phyloP scores from a whole-genome alignment of 139 green algal genomes.

The Tetraselmis chui region DNA sequence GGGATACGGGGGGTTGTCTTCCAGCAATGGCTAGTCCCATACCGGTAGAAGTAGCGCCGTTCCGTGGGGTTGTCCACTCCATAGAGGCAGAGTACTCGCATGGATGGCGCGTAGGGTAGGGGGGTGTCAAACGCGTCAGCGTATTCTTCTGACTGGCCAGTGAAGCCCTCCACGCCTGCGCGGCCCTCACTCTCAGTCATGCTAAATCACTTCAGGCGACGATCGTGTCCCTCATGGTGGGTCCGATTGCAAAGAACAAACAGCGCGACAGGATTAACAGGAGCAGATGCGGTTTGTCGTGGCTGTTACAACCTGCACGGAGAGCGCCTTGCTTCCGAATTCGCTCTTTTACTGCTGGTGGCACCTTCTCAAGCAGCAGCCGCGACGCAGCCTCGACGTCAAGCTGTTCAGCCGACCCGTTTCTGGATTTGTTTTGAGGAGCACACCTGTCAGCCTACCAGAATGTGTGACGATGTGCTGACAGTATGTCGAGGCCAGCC shows the following conservation, averaged over 20 bases:
- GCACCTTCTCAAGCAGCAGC: not conserved
- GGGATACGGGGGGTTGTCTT: too few relatives aligned
- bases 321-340: not conserved
- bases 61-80: not conserved
- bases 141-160: not conserved
- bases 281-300: too few relatives aligned
- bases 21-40: too few relatives aligned
- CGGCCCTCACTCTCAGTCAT: too few relatives aligned
- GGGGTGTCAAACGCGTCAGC: not conserved
- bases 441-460: too few relatives aligned
- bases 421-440: too few relatives aligned
- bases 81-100: not conserved
- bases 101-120: not conserved
- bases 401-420: not conserved
- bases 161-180: not conserved
- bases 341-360: not conserved
- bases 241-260: too few relatives aligned
- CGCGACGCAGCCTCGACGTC: not conserved
- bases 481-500: too few relatives aligned
- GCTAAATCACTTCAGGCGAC: too few relatives aligned
- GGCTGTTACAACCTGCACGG: not conserved
- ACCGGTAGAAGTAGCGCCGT: not conserved
- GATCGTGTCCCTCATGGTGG: too few relatives aligned
- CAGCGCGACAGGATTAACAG: too few relatives aligned
- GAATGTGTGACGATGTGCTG: too few relatives aligned